These are phyloP conservation scores for Cercospora nicotianae DNA, from an alignment of 2,329 filamentous ascomycete genomes.

Conservation along the genomic window DNA sequence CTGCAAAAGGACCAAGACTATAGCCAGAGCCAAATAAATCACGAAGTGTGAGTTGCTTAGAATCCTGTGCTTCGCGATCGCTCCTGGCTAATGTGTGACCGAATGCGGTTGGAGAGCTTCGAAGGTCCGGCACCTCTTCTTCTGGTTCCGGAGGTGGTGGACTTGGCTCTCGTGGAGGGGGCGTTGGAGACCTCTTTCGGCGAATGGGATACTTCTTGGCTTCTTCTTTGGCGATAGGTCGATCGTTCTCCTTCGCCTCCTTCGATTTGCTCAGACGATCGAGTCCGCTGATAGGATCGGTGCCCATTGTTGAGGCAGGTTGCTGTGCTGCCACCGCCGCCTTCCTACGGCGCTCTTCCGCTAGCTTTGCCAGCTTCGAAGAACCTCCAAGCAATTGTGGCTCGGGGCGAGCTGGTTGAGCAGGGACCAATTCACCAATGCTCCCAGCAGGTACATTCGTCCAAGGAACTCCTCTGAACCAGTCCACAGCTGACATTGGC, in stretches of 20 bases:
- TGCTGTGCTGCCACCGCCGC: constrained; percentile 44
- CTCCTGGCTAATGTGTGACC: constrained; percentile 31
- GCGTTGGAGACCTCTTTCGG: constrained; percentile 34
- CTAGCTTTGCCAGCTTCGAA: constrained; percentile 88
- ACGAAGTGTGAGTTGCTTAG: constrained; percentile 24
- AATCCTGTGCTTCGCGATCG: constrained; percentile 2
- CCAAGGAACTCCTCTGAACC: constrained; percentile 88
- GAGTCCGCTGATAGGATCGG: constrained; percentile 43
- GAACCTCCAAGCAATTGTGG: constrained; percentile 74
- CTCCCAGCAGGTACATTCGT: constrained; percentile 67
- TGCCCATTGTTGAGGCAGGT: constrained; percentile 17
- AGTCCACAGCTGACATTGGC: constrained; percentile 52
- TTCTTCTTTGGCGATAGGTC: constrained; percentile 54
- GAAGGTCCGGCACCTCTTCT: constrained; percentile 33
- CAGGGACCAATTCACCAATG: constrained; percentile 59
- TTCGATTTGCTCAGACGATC: constrained; percentile 43
- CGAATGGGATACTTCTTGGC: constrained; percentile 59
- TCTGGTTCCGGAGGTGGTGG: constrained; percentile 32
- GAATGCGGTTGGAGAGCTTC: constrained; percentile 36
- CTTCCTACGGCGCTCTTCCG: constrained; percentile 82
- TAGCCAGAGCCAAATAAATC: constrained; percentile 31
- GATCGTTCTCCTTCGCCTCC: constrained; percentile 31
- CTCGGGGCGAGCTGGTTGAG: constrained; percentile 55
- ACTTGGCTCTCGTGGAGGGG: constrained; percentile 33
- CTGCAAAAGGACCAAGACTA: constrained; percentile 31